Conservation (phyloP, 2,329 filamentous ascomycete species). For the Biscogniauxia sp. region DNA sequence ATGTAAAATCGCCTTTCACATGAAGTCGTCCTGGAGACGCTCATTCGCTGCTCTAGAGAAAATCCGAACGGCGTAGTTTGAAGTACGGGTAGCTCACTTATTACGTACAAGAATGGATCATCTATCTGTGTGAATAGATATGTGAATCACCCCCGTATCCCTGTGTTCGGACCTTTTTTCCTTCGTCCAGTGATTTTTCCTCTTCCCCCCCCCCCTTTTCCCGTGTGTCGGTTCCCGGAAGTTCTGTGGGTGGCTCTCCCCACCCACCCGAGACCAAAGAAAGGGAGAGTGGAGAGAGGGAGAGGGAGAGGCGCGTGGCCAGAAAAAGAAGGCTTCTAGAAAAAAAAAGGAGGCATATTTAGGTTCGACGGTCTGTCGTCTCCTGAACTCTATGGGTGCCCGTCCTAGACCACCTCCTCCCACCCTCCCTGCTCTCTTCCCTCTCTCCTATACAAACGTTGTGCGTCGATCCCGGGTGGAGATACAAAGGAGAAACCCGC, state of each 20-base stretch:
- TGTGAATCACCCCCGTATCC: too few relatives aligned
- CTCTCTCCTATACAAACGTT: neutral
- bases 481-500: neutral
- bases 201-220: neutral
- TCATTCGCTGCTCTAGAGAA: too few relatives aligned
- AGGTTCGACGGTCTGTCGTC: neutral
- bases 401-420: too few relatives aligned
- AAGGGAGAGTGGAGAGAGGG: neutral
- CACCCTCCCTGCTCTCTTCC: neutral
- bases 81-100: too few relatives aligned
- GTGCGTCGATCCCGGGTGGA: neutral
- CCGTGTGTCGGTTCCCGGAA: neutral
- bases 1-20: too few relatives aligned
- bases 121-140: too few relatives aligned
- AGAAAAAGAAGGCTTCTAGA: neutral
- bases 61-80: too few relatives aligned
- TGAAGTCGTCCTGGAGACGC: too few relatives aligned
- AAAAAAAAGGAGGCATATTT: neutral
- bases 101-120: too few relatives aligned
- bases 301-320: neutral
- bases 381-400: too few relatives aligned
- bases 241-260: neutral
- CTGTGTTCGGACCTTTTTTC: too few relatives aligned
- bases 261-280: neutral
- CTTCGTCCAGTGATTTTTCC: too few relatives aligned